Evolutionary conservation across 352 stramenopile species (phyloP), one percentile per base, ranked within the genome.

Genomic region (Globisporangium nagaii): DNA sequence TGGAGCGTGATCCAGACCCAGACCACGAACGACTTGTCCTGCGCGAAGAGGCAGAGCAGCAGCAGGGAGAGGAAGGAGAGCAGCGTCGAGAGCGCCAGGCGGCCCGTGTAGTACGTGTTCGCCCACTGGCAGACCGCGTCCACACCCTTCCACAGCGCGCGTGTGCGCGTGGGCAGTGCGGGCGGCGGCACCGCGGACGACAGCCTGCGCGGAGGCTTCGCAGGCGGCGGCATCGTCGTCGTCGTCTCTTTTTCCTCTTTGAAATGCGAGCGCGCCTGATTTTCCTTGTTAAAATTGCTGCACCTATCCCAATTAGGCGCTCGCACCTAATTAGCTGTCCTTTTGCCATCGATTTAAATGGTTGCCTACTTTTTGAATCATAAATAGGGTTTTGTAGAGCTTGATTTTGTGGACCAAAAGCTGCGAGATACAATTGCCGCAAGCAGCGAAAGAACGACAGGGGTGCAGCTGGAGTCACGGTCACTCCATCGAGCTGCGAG

Each of bases 31-130:
- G 64, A 58, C 37, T 63, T 27, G 17, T 60, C 25, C 7, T 35
- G 17, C 28, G 68, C 69, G 17, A 72, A 70, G 19, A 74, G 44
- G 20, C 68, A 65, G 17, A 86, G 54, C 56, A 86, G 35, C 20
- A 69, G 24, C 25, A 87, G 52, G 4, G 68, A 82, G 5, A 74
- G 41, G 42, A 70, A 57, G 5, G 76, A 84, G 17, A 72, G 52
- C 46, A 83, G 44, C 19, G 74, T 79, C 24, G 79, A 73, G 56
- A 67, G 39, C 11, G 63, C 75, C 47, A 86, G 67, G 34, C 74
- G 70, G 52, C 73, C 78, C 11, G 75, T 73, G 62, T 85, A 87
- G 74, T 86, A 87, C 53, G 79, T 80, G 63, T 89, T 89, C 43
- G 72, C 70, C 63, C 73, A 74, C 58, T 84, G 76, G 28, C 86